Base-by-base conservation (phyloP, 257 asterid genomes). In the Thymus quinquecostatus region DNA sequence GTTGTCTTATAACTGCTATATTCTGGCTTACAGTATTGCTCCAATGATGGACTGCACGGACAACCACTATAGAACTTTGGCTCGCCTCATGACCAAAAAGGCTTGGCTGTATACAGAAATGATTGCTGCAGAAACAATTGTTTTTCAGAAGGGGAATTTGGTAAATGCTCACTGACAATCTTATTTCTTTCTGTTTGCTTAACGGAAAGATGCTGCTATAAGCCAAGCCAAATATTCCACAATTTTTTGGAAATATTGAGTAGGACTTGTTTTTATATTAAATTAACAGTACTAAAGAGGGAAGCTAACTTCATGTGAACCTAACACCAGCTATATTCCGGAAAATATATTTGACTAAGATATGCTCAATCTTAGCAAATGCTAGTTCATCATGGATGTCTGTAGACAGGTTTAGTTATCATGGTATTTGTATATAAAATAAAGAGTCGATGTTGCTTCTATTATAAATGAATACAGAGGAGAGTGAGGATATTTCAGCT, bases 21-120 rank as follows among this genome's bases (percentile, higher is more conserved):
- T 59, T 53, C 33, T 75, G 47, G 64, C 74, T 71, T 71, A 65
- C 89, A 93, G 98, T 82, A 80, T 93, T 75, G 98, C 97, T 53
- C 98, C 97, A 27, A 93, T 93, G 98, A 93, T 93, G 98, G 98
- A 93, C 1, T 89, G 78, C 87, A 91, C 98, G 2, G 92, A 94
- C 83, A 94, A 85, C 77, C 92, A 91, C 70, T 94, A 74, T 73
- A 86, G 98, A 74, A 94, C 98, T 77, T 75, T 94, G 88, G 97
- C 96, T 57, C 94, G 98, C 38, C 77, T 94, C 77, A 81, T 94
- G 70, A 76, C 97, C 10, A 91, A 89, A 78, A 89, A 79, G 74
- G 92, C 97, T 65, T 91, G 97, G 98, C 84, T 91, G 54, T 94
- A 94, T 76, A 85, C 97, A 1, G 97, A 94, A 86, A 94, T 94